Evolutionary conservation across 495 filamentous ascomycete species (phyloP).

Genomic region (Neurospora intermedia): DNA sequence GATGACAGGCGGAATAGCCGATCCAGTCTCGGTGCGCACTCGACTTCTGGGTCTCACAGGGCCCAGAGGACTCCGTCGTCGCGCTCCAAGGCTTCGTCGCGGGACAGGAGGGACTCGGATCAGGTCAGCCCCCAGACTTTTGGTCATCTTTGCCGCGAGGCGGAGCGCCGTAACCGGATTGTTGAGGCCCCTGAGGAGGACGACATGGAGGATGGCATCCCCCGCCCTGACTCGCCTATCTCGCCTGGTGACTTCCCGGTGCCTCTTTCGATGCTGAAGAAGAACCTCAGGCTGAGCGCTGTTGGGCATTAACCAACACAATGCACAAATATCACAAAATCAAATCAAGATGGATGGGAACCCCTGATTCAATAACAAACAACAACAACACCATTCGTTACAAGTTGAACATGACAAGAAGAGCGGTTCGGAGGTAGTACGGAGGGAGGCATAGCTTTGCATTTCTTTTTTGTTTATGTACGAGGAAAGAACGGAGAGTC

Average conservation of each 20-base stretch:
- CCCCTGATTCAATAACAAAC: not conserved
- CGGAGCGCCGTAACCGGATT: constrained; percentile 12
- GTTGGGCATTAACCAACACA: constrained; percentile 22
- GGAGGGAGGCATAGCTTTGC: constrained; percentile 4
- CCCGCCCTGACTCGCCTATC: constrained; percentile 28
- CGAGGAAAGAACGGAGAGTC: not conserved
- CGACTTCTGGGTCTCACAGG: constrained; percentile 2
- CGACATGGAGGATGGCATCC: constrained; percentile 13
- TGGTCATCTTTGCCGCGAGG: not conserved
- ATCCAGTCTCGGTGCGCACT: constrained; percentile 8
- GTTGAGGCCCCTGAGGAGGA: constrained; percentile 14
- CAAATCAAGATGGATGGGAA: not conserved
- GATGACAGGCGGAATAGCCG: constrained; percentile 4
- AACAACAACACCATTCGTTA: not conserved
- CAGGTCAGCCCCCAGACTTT: constrained; percentile 4
- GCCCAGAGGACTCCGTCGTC: not conserved
- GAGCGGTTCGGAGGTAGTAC: not conserved
- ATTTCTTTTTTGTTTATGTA: not conserved
- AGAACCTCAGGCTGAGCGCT: constrained; percentile 37
- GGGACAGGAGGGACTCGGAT: constrained; percentile 4
- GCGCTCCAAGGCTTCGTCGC: not conserved
- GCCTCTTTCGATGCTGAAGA: constrained; percentile 26
- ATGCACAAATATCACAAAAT: constrained; percentile 7
- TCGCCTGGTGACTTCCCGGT: constrained; percentile 20
- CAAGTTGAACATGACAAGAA: not conserved